Base-by-base conservation (phyloP, 2,329 filamentous ascomycete genomes). In the Arthrinium puccinioides region DNA sequence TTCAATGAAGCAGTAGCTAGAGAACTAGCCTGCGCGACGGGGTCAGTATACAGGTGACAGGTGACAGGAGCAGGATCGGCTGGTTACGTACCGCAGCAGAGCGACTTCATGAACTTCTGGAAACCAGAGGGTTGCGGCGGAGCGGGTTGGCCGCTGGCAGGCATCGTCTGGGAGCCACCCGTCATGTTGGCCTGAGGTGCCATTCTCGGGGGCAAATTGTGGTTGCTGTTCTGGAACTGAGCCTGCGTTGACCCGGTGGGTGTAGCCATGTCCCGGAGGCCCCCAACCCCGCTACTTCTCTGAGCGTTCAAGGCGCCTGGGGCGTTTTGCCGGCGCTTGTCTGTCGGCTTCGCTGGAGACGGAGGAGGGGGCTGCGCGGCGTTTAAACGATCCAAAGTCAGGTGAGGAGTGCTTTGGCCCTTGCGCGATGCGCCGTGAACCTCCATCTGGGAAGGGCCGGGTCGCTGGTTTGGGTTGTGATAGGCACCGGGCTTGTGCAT, bases 211-310 rank as follows among this genome's bases (percentile, higher is more conserved):
- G 84, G 76, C 48, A 94, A 74, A 62, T 95, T 92, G 61, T 87
- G 86, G 56, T 84, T 86, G 68, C 87, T 95, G 74, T 87, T 90
- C 69, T 94, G 88, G 73, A 95, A 96, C 60, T 96, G 90, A 49
- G 90, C 90, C 64, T 94, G 87, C 47, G 87, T 96, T 57, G 87
- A 95, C 53, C 84, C 87, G 57, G 89, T 83, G 51, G 88, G 86
- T 47, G 89, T 90, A 56, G 79, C 78, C 61, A 84, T 78, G 61
- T 94, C 86, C 61, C 80, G 74, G 54, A 81, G 73, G 60, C 76
- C 79, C 71, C 79, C 79, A 66, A 72, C 74, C 69, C 74, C 80
- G 74, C 81, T 88, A 65, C 76, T 78, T 68, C 87, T 79, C 72
- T 89, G 85, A 57, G 76, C 73, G 62, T 76, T 74, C 61, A 82